These are phyloP conservation scores for Cyclotella sp. DNA, from an alignment of 108 stramenopile genomes.

Conservation along the genomic window DNA sequence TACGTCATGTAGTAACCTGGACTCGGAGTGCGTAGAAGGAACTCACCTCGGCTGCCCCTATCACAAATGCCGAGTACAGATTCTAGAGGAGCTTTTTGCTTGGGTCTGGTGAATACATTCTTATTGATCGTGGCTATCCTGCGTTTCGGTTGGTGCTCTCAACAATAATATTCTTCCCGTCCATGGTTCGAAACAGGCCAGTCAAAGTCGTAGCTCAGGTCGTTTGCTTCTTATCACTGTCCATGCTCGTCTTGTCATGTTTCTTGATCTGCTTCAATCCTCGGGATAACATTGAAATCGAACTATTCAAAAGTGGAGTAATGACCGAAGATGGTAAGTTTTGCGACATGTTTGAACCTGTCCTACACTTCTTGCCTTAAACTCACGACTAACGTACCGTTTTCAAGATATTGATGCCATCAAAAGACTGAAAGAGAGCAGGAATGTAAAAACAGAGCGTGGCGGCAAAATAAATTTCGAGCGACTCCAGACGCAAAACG, in stretches of 20 bases:
- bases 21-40: slow-evolving; percentile 25
- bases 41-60: slow-evolving; percentile 32
- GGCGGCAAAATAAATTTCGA: slow-evolving; percentile 5
- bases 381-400: no score
- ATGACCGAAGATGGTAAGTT: slow-evolving; percentile 23
- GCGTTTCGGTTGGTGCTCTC: not conserved
- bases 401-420: slow-evolving; percentile 36
- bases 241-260: slow-evolving; percentile 50
- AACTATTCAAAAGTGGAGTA: slow-evolving; percentile 44
- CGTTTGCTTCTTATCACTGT: slow-evolving; percentile 20
- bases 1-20: slow-evolving; percentile 19
- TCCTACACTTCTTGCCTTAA: no score
- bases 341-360: no score
- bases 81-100: slow-evolving; percentile 25
- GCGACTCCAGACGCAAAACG: slow-evolving; percentile 12
- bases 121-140: not conserved
- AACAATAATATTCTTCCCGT: not conserved
- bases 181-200: slow-evolving; percentile 2
- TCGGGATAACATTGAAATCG: slow-evolving; percentile 54
- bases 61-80: slow-evolving; percentile 39
- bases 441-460: slow-evolving; percentile 8
- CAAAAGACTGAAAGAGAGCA: slow-evolving; percentile 22
- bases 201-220: slow-evolving; percentile 18
- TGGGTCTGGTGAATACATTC: slow-evolving; percentile 16
- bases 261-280: slow-evolving; percentile 53